A percentile compares a stretch with the other conserved stretches of the same genome.
Evolutionary conservation across 306 rosid genomes (phyloP).

Genomic region (Prosopis cineraria): DNA sequence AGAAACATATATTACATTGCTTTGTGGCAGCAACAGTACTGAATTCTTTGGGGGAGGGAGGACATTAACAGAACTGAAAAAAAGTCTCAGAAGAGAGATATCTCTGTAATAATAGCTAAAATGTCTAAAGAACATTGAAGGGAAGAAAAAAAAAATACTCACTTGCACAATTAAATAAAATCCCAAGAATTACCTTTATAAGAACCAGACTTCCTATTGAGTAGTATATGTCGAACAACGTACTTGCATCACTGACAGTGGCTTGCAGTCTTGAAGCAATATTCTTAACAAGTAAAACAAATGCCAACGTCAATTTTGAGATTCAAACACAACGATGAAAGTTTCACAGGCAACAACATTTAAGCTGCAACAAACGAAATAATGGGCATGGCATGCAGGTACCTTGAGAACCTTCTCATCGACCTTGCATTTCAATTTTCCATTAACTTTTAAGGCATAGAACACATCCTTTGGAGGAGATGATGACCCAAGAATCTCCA

Average conservation of each 20-base stretch:
- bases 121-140: neutral
- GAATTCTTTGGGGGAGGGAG: too few relatives aligned
- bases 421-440: conserved; percentile 66
- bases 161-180: neutral
- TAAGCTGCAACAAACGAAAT: conserved; percentile 26
- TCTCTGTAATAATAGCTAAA: conserved; percentile 17
- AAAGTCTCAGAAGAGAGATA: neutral
- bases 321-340: neutral
- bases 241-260: conserved; percentile 59
- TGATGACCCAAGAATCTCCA: conserved; percentile 60
- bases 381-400: conserved; percentile 23
- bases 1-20: conserved; percentile 18
- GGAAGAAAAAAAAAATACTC: neutral
- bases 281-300: conserved; percentile 53
- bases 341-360: conserved; percentile 21
- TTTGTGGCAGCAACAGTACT: conserved; percentile 8
- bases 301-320: conserved; percentile 25
- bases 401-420: conserved; percentile 65
- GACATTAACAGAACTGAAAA: too few relatives aligned
- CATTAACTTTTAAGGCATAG: conserved; percentile 70
- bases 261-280: conserved; percentile 62
- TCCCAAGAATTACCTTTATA: conserved; percentile 58
- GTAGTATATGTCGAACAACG: conserved; percentile 73
- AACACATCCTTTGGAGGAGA: conserved; percentile 67
- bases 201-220: conserved; percentile 79